These are phyloP conservation scores for Hanseniaspora taiwanica DNA, from an alignment of 805 yeast genomes.

Conservation along the genomic window DNA sequence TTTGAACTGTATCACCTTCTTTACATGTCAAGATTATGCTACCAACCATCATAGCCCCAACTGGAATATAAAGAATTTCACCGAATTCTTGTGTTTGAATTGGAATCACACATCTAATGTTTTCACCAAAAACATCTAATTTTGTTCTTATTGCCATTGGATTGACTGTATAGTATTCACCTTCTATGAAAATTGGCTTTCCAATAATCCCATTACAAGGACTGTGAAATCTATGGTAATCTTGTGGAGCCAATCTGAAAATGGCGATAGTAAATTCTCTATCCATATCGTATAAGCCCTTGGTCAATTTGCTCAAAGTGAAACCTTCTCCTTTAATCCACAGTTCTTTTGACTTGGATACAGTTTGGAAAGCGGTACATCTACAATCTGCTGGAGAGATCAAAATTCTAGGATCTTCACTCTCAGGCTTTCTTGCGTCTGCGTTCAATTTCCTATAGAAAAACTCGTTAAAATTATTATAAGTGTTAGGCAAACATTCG, in stretches of 20 bases:
- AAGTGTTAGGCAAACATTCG: constrained; percentile 50
- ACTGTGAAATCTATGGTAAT: constrained; percentile 84
- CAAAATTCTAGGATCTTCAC: constrained; percentile 34
- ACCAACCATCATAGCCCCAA: constrained; percentile 99
- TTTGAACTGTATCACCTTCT: constrained; percentile 40
- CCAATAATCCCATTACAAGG: constrained; percentile 72
- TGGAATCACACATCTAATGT: constrained; percentile 66
- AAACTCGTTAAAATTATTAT: constrained; percentile 73
- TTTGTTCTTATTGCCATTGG: constrained; percentile 92
- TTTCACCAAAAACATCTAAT: constrained; percentile 87
- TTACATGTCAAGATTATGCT: constrained; percentile 61
- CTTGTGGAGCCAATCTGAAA: constrained; percentile 92
- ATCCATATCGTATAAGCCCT: constrained; percentile 22
- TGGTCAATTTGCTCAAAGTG: constrained; percentile 42
- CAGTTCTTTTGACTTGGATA: constrained; percentile 49
- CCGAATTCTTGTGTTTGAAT: constrained; percentile 72
- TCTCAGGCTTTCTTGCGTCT: constrained; percentile 59
- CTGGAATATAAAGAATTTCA: constrained; percentile 58
- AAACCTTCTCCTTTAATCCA: constrained; percentile 88
- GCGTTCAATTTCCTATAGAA: constrained; percentile 69
- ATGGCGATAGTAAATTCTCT: constrained; percentile 52
- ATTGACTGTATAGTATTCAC: constrained; percentile 90
- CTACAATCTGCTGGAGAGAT: constrained; percentile 85
- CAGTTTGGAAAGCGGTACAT: constrained; percentile 51
- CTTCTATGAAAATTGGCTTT: constrained; percentile 55